Base-by-base conservation (phyloP, 108 stramenopile species). In the Licmophora abbreviata region DNA sequence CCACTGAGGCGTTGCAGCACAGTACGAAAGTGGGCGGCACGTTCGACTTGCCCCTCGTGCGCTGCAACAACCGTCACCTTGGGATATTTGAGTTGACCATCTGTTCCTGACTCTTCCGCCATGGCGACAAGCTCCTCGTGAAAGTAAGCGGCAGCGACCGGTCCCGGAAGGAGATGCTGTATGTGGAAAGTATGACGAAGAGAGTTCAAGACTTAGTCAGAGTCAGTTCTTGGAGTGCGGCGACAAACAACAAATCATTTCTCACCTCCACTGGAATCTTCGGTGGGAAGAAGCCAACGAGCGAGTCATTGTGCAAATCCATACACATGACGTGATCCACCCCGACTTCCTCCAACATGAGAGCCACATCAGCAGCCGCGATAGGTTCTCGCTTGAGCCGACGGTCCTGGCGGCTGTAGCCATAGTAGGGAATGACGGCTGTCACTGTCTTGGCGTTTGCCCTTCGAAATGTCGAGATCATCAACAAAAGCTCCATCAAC, bases 81-180 rank as follows among this genome's bases (percentile, higher is more conserved):
- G 12, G 75, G 64, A 36, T 66, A 73, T 36, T 64, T 56, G 1
- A 37, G 43, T 44, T 59, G 54, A n/a, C n/a, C n/a, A n/a, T n/a
- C n/a, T n/a, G n/a, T n/a, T n/a, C n/a, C n/a, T n/a, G n/a, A n/a
- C 30, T 67, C 63, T 4, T 51, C 48, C 33, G 49, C 61, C 34
- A 60, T 36, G 3, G 50, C 27, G 12, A 37, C 29, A 23, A 91
- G 54, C 50, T 93, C 82, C 59, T 93, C 86, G 52, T 93, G 77
- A 50, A 88, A 93, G 55, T 86, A 93, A 15, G 91, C 91, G 4
- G 91, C 91, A 8, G 91, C 91, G 2, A 93, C 91, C 1, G 91
- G 91, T 21, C 74, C 82, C 8, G 91, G 86, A 51, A 79, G 54
- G 24, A 93, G 49, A 54, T 93, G 78, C 71, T 73, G 28, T 6